Evolutionary conservation across 129 eudicot species (phyloP), one percentile per base, ranked within the genome.

Genomic region (Arctium lappa): DNA sequence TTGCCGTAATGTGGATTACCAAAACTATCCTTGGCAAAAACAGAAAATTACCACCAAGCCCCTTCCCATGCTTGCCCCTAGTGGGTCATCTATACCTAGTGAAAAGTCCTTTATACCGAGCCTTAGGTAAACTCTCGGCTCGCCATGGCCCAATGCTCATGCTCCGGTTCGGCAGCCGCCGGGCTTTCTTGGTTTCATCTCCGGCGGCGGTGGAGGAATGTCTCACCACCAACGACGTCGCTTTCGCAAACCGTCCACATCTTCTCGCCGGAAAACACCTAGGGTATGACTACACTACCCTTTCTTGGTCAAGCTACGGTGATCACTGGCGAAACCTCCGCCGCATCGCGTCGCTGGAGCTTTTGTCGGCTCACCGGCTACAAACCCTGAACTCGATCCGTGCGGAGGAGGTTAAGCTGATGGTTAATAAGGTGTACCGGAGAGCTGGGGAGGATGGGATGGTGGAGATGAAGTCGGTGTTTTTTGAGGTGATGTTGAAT

Each of bases 401-500:
- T 27, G 69, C 39, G 1, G 83, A 86, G 27, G 89, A 86, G 42
- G 85, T 77, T 34, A 39, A 29, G 76, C 29, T 60, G 1, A 48
- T 86, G 30, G 46, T 60, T 27, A 46, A 74, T 11, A 79, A 40
- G 53, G 83, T 80, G 72, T 36, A 71, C 13, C 4, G 2, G 12
- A 34, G 29, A 1, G 77, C 77, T 38, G 53, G 48, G 27, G 32
- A 30, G 2, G 76, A 53, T 18, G 83, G 77, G 31, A 5, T 3
- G 36, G 83, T 80, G 71, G 83, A 80, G 29, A 72, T 89, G 73
- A 86, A 83, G 8, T 78, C 89, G 31, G 63, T 72, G 62, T 88
- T 91, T 5, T 88, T 77, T 27, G 88, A 85, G 83, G n/a, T 86
- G 29, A 79, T 73, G 79, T 86, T 91, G 79, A 91, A 89, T 27